Base-by-base conservation (phyloP, 805 yeast species). In the Lipomyces mesembrius region DNA sequence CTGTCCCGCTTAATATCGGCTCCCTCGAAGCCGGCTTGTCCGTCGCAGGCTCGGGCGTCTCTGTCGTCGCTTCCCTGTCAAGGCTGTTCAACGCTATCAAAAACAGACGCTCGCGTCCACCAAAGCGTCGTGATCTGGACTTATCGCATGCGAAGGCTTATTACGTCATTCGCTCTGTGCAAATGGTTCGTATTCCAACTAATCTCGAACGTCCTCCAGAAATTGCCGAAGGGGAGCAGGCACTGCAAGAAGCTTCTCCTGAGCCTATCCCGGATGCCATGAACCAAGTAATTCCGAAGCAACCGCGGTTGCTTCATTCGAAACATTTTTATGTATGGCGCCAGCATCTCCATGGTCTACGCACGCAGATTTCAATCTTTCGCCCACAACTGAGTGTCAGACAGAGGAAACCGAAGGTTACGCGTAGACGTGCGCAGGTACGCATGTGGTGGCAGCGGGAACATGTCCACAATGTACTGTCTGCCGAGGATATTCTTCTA, bases 381-480 rank as follows among this genome's bases (percentile, higher is more conserved):
- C 52, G 27, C 20, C 58, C 34, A 34, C 60, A 52, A 37, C 27
- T n/a, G n/a, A 6, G 20, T 25, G 35, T 37, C 52, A 22, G 34
- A 56, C 25, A 7, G 27, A 34, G 32, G 51, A 34, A 20, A 43
- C 27, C 25, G 51, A 20, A 37, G 59, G 17, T 20, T 25, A 34
- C 17, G 59, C 27, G 32, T 4, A 39, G 49, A 3, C 46, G 39
- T 20, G 25, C 29, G n/a, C 25, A 27, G 51, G 17, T 22, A 20
- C 59, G 49, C n/a, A 11, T 20, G 11, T 67, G 70, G 69, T 66
- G 69, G 70, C 70, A 67, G 43, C 67, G 70, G 14, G 61, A 60
- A 20, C 70, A 67, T 35, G 70, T 67, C 9, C 59, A 61, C 46
- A 60, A 65, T 25, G 62, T 67, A n/a, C 61, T 67, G 9, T 39